These are phyloP conservation scores for Chlamydomonas asymmetrica DNA, from an alignment of 139 green algal species.

Conservation along the genomic window DNA sequence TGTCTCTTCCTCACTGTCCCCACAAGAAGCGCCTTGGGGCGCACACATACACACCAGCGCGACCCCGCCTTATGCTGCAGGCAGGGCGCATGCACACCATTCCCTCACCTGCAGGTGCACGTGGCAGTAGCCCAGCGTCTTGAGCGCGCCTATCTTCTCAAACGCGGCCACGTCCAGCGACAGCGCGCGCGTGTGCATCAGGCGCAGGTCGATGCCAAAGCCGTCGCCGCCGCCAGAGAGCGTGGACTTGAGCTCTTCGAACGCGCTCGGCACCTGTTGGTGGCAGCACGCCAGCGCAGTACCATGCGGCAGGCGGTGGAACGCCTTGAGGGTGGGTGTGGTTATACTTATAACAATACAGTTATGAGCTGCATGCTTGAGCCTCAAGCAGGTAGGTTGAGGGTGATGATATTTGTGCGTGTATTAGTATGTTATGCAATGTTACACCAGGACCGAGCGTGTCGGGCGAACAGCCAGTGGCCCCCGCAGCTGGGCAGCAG, in stretches of 20 bases:
- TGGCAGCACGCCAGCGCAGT: too few relatives aligned
- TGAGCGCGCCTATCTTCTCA: conserved; percentile 12
- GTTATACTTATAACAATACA: not conserved
- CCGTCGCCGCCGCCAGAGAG: conserved; percentile 5
- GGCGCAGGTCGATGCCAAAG: conserved; percentile 11
- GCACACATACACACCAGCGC: not conserved
- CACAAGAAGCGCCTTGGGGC: not conserved
- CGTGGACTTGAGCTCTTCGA: not conserved
- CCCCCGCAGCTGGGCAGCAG: not conserved
- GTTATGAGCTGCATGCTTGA: not conserved
- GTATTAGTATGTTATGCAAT: too few relatives aligned
- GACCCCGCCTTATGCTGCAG: not conserved
- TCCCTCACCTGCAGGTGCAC: too few relatives aligned
- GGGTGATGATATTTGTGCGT: not conserved
- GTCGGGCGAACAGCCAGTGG: not conserved
- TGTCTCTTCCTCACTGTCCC: too few relatives aligned
- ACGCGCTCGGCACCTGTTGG: not conserved
- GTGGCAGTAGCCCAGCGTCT: not conserved
- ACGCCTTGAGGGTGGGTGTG: not conserved
- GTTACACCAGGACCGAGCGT: not conserved
- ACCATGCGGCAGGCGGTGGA: not conserved
- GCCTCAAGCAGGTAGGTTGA: not conserved
- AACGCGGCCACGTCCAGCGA: conserved; percentile 5
- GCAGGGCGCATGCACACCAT: not conserved
- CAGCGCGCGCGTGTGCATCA: conserved; percentile 8